Conservation (phyloP, 108 stramenopile genomes). For the Nitzschia sp. region DNA sequence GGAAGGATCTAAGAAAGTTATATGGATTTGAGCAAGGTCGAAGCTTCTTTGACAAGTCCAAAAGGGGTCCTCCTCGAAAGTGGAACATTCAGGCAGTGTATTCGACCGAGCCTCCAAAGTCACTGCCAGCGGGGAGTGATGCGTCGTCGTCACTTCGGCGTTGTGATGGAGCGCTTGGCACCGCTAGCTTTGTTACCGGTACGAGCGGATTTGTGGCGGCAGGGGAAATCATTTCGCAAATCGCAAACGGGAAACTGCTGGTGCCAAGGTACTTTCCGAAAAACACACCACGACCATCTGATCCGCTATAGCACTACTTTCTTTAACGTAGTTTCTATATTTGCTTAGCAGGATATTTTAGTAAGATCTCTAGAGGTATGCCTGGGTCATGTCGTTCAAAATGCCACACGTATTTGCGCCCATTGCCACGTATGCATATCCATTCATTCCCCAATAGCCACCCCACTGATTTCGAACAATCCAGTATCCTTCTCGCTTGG, state of each 20-base stretch:
- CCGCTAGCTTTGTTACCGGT: conserved; percentile 83
- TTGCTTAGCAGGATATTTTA: background rate
- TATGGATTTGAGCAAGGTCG: conserved; percentile 70
- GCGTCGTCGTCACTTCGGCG: conserved; percentile 60
- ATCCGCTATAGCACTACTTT: background rate
- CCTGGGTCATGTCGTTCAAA: conserved; percentile 89
- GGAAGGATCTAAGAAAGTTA: conserved; percentile 67
- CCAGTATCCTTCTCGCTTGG: conserved; percentile 80
- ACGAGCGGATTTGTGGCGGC: conserved; percentile 80
- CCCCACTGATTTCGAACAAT: conserved; percentile 91
- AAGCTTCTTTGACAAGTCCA: conserved; percentile 22
- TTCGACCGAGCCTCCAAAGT: conserved; percentile 65
- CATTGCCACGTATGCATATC: conserved; percentile 89
- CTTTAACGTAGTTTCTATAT: background rate
- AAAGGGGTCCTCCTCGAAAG: conserved; percentile 35
- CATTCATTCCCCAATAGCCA: conserved; percentile 79
- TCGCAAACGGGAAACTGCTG: conserved; percentile 61
- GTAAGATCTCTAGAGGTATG: conserved; percentile 31
- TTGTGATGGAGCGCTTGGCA: conserved; percentile 82
- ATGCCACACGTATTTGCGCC: conserved; percentile 90
- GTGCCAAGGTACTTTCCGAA: conserved; percentile 46
- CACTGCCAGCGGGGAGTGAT: conserved; percentile 1
- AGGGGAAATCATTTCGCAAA: conserved; percentile 70
- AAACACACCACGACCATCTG: background rate
- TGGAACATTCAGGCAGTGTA: conserved; percentile 77